Base-by-base conservation (phyloP, 768 basidiomycete species). In the Cubamyces sp. region DNA sequence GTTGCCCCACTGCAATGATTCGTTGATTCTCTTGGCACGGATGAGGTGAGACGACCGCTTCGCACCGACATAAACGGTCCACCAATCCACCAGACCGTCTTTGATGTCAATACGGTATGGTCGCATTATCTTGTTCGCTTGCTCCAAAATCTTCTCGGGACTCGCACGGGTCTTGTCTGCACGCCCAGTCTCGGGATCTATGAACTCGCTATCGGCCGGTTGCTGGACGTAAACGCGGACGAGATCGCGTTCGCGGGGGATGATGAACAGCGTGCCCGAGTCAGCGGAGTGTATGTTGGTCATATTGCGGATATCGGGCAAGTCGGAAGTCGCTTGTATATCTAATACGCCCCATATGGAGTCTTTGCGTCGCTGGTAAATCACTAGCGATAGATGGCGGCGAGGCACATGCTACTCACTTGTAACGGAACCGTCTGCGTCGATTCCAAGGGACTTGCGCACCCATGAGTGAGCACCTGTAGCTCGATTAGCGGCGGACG, bases 291-390 rank as follows among this genome's bases (percentile, higher is more conserved):
- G 83, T 23, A 86, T 76, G 9, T 79, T 78, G 39, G 75, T 74
- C 51, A 77, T 75, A 47, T 79, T 80, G 26, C 84, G 77, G 52
- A 80, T 76, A 68, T 86, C 84, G 0, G 84, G 84, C 64, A 86
- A 83, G 70, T 85, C 73, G 0, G 84, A 82, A 0, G 75, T 74
- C 3, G 83, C 81, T 7, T 79, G 62, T 37, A 79, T 75, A 70
- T 85, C 92, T 19, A 92, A 74, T 3, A 94, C 92, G 3, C 92
- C 92, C 92, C 92, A 94, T 19, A 93, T 80, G 60, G 83, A 88
- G 55, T 92, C 87, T 75, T 6, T 78, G 23, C n/a, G 16, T 16
- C 5, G 46, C 23, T 0, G 6, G 26, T 23, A 8, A 47, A 21
- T 30, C 14, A 23, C 23, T 5, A n/a, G 4, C 12, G 4, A 15